Evolutionary conservation across 768 basidiomycete species (phyloP).

Genomic region (Mycena alexandri): DNA sequence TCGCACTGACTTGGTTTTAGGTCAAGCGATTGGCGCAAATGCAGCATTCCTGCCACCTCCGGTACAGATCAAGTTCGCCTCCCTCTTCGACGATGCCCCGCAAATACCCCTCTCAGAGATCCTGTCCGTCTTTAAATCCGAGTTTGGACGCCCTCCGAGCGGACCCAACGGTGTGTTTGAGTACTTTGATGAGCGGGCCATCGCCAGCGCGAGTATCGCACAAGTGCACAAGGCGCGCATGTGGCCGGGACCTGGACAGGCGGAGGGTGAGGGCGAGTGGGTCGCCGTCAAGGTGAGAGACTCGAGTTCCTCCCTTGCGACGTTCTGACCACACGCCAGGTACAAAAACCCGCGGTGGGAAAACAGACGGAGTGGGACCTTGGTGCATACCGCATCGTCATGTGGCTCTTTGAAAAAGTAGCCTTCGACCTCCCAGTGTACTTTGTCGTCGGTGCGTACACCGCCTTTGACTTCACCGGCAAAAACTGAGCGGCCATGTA

Average conservation of each 20-base stretch:
- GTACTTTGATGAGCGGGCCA: slow-evolving; percentile 78
- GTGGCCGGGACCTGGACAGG: slow-evolving; percentile 56
- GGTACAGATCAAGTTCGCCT: slow-evolving; percentile 85
- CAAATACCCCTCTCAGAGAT: slow-evolving; percentile 83
- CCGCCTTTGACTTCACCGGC: not conserved
- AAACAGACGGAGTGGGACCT: slow-evolving; percentile 92
- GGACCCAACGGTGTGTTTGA: slow-evolving; percentile 84
- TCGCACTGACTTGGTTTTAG: slow-evolving; percentile 33
- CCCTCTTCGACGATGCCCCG: slow-evolving; percentile 90
- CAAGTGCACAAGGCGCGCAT: slow-evolving; percentile 88
- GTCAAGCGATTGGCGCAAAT: slow-evolving; percentile 88
- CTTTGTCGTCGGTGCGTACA: slow-evolving; percentile 78
- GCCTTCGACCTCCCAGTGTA: slow-evolving; percentile 90
- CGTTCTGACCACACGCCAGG: slow-evolving; percentile 3
- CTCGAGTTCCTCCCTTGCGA: not conserved
- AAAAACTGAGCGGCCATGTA: slow-evolving; percentile 37
- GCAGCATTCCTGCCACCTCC: slow-evolving; percentile 86
- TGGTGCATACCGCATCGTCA: slow-evolving; percentile 73
- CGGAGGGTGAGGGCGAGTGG: slow-evolving; percentile 66
- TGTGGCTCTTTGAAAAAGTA: slow-evolving; percentile 85
- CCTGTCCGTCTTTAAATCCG: slow-evolving; percentile 72
- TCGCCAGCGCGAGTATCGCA: slow-evolving; percentile 92
- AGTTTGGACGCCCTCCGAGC: slow-evolving; percentile 75
- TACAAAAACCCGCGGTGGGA: slow-evolving; percentile 90
- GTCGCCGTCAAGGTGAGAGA: slow-evolving; percentile 84